Conservation (phyloP, 176 grass and related monocot species). For the Rhipidocladum racemiflorum region DNA sequence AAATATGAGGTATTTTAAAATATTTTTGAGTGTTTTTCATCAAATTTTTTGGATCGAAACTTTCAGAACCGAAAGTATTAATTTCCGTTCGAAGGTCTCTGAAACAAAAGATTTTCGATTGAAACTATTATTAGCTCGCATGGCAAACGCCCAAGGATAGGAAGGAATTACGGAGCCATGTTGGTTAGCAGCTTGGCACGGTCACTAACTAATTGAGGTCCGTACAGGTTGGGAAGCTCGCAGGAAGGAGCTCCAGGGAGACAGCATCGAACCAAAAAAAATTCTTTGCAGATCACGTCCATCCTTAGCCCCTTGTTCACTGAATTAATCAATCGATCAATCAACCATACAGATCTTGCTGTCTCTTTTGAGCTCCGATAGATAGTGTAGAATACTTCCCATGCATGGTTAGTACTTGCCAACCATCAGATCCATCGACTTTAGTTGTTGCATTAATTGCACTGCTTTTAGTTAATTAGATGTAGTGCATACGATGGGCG, state of each 20-base stretch:
- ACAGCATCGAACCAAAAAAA: constrained; percentile 9
- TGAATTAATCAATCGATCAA: not conserved
- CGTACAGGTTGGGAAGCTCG: constrained; percentile 15
- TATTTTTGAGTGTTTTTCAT: too few relatives aligned
- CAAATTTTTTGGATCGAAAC: too few relatives aligned
- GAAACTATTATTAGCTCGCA: too few relatives aligned
- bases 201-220: not conserved
- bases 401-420: not conserved
- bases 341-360: not conserved
- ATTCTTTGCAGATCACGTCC: not conserved
- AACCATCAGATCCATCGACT: not conserved
- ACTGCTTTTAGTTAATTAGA: not conserved
- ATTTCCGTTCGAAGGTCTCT: too few relatives aligned
- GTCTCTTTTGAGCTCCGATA: not conserved
- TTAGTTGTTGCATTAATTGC: not conserved
- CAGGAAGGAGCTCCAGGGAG: not conserved
- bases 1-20: too few relatives aligned
- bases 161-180: too few relatives aligned
- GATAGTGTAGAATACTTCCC: not conserved
- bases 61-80: too few relatives aligned
- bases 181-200: not conserved
- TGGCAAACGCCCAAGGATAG: too few relatives aligned
- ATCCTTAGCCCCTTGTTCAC: not conserved
- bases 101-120: too few relatives aligned
- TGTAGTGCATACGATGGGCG: too few relatives aligned